Base-by-base conservation (phyloP, 2,329 filamentous ascomycete species). In the Alternaria hordeiaustralica region DNA sequence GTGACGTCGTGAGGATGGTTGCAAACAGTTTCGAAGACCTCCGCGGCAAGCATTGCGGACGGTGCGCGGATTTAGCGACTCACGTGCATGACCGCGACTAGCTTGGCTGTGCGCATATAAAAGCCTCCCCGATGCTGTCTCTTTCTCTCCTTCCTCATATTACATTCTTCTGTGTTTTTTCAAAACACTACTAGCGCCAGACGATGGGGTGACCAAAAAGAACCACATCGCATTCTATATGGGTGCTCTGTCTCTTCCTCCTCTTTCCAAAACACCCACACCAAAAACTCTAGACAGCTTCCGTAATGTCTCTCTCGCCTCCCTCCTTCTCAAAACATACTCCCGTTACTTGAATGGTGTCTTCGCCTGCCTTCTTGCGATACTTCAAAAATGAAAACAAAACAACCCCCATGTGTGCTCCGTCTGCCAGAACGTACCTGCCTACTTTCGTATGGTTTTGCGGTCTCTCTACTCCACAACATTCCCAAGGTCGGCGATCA, bases 171-270 rank as follows among this genome's bases (percentile, higher is more conserved):
- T 0, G 33, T 1, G 33, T 4, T 41, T 10, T 2, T 18, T 8
- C 33, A 41, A 36, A 33, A 28, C 0, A 0, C 10, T 5, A 11
- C 10, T 1, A 5, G 0, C 3, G 11, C 5, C 3, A 2, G 26
- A 5, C 4, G 1, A 28, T 28, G 28, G 28, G 1, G 11, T 30
- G 28, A 30, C 28, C 28, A 6, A 28, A 28, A 26, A 26, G 25
- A 26, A 9, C 3, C 8, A 26, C 8, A 26, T 3, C 8, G 25
- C 8, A 2, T 25, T 26, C 2, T 3, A 26, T 10, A 28, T 28
- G 26, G 26, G 26, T 5, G 12, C 30, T 33, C 30, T n/a, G 33
- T 41, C 36, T 41, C n/a, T 18, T 41, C 36, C n/a, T 18, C 15
- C 36, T 41, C n/a, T 18, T 8, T n/a, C n/a, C n/a, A n/a, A 41